Conservation (phyloP, 148 eudicot genomes). For the Tetragonia tetragonoides region DNA sequence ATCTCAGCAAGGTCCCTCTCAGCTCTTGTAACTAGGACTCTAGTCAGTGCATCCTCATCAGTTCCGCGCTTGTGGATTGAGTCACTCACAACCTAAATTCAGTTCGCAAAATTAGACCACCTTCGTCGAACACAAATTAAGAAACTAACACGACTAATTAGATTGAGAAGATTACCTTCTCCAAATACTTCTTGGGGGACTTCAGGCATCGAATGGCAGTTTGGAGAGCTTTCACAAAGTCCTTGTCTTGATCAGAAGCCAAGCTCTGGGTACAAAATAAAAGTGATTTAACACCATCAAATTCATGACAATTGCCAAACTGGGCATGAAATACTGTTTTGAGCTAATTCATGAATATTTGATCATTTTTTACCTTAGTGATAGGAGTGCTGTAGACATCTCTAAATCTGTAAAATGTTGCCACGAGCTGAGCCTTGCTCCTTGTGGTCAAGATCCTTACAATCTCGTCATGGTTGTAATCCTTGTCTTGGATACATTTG, state of each 20-base stretch:
- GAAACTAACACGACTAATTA: background rate
- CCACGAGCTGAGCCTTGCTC: constrained; percentile 75
- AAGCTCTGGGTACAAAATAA: constrained; percentile 21
- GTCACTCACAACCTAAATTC: constrained; percentile 45
- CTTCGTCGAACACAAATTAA: background rate
- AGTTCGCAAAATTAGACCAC: background rate
- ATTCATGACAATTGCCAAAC: background rate
- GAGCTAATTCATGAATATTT: background rate
- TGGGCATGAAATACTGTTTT: no score
- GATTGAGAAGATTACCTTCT: constrained; percentile 37
- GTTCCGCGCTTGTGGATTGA: constrained; percentile 54
- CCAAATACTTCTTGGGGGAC: constrained; percentile 65
- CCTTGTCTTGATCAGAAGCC: constrained; percentile 35
- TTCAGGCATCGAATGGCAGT: constrained; percentile 61
- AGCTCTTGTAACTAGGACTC: constrained; percentile 68
- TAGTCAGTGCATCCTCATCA: constrained; percentile 70
- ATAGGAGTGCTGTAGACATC: constrained; percentile 64
- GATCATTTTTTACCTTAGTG: constrained; percentile 50
- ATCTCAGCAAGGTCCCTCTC: constrained; percentile 63
- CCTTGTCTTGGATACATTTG: constrained; percentile 49
- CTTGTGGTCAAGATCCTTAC: constrained; percentile 70
- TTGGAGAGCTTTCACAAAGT: constrained; percentile 42
- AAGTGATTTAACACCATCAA: background rate
- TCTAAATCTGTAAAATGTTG: constrained; percentile 73
- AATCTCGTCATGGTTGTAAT: constrained; percentile 57